A percentile compares a stretch with the other conserved stretches of the same genome.
Evolutionary conservation across 179 eudicot genomes (phyloP).

Genomic region (Camellia oleifera): DNA sequence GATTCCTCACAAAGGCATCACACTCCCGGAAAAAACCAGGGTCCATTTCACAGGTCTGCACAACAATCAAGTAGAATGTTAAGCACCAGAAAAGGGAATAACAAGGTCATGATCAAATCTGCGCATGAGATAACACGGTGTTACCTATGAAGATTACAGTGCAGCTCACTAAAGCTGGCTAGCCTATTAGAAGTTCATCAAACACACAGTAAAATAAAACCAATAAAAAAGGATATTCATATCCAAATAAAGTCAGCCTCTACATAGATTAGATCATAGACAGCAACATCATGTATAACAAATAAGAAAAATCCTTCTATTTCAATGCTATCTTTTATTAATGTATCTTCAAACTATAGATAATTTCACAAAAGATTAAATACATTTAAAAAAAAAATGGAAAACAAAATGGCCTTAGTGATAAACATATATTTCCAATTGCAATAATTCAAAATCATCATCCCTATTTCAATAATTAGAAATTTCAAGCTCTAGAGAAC

Average conservation of each 20-base stretch:
- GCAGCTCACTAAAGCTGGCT: neutral
- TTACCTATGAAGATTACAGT: neutral
- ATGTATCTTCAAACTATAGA: too few relatives aligned
- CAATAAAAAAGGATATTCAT: neutral
- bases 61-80: constrained; percentile 11
- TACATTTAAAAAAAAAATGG: too few relatives aligned
- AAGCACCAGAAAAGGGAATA: neutral
- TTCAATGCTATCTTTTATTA: too few relatives aligned
- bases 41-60: constrained; percentile 82
- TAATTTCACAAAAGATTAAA: too few relatives aligned
- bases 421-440: too few relatives aligned
- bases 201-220: too few relatives aligned
- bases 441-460: too few relatives aligned
- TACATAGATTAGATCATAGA: neutral
- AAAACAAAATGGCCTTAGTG: too few relatives aligned
- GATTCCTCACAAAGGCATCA: constrained; percentile 60
- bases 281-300: neutral
- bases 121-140: neutral
- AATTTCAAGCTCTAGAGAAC: too few relatives aligned
- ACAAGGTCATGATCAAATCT: neutral
- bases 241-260: neutral
- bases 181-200: neutral
- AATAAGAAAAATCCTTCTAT: too few relatives aligned
- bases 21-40: constrained; percentile 81
- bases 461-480: too few relatives aligned